A percentile compares a stretch with the other conserved stretches of the same genome.
phyloP scores from a whole-genome alignment of 129 eudicot genomes.

The Solidago caesia region DNA sequence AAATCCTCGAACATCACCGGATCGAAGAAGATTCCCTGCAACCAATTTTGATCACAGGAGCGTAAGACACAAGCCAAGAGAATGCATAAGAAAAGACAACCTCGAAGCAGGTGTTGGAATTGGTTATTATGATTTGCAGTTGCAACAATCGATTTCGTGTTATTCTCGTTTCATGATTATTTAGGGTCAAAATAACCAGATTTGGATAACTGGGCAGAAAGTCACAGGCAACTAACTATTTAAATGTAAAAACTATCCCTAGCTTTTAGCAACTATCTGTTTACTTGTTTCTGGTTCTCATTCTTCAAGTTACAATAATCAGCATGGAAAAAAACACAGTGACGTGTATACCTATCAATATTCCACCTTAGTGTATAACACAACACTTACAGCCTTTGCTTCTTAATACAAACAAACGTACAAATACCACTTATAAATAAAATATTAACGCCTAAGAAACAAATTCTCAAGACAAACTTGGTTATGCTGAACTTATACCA shows the following conservation, averaged over 20 bases:
- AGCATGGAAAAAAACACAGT: neutral
- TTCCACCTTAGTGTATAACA: too few relatives aligned
- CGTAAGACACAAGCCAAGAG: neutral
- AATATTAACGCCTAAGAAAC: neutral
- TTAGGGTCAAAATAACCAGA: neutral
- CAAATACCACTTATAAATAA: neutral
- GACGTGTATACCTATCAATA: too few relatives aligned
- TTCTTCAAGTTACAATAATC: neutral
- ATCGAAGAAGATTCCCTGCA: slow-evolving; percentile 84
- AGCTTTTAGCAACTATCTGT: neutral
- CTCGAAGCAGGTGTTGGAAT: neutral
- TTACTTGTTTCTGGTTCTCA: neutral
- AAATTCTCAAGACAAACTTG: neutral
- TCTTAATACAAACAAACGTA: neutral
- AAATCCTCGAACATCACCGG: slow-evolving; percentile 84
- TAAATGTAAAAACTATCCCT: neutral
- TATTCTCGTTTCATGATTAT: neutral
- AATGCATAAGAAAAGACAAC: neutral
- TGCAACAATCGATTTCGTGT: neutral
- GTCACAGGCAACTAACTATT: neutral
- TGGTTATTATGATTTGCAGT: neutral
- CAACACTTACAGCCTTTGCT: neutral
- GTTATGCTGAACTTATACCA: neutral
- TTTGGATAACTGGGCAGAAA: neutral
- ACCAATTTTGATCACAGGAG: neutral